Percentiles rank a stretch among this genome's conserved stretches.
phyloP scores from a whole-genome alignment of 78 protist genomes.

The Bigelowiella natans region DNA sequence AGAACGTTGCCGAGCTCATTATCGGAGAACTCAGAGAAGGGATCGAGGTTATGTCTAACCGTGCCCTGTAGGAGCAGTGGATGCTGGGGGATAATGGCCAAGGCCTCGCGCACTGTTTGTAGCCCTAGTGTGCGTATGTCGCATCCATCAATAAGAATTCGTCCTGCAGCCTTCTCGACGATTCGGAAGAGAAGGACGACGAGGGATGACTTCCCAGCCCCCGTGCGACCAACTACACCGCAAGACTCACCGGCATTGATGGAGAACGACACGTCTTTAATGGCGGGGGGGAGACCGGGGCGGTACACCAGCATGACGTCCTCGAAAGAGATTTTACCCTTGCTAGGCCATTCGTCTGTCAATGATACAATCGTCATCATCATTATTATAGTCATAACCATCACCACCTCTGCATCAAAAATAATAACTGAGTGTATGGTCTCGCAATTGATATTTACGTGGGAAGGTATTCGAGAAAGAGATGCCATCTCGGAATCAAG shows the following conservation, averaged over 20 bases:
- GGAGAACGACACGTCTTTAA: background rate
- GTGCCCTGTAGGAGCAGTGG: background rate
- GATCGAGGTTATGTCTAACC: background rate
- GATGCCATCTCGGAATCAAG: no score
- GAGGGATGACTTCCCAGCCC: background rate
- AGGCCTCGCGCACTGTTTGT: background rate
- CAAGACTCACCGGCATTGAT: background rate
- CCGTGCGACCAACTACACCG: background rate
- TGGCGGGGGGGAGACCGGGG: background rate
- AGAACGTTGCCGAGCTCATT: background rate
- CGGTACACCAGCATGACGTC: background rate
- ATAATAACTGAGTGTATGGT: no score
- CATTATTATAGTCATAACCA: no score
- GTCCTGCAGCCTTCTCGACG: background rate
- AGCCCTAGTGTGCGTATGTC: background rate
- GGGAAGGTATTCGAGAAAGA: no score
- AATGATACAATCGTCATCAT: no score
- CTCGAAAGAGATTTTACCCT: no score
- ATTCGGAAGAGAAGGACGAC: background rate
- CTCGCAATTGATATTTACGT: no score
- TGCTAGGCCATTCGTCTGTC: no score
- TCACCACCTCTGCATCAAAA: no score
- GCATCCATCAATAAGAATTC: background rate
- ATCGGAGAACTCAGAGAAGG: background rate
- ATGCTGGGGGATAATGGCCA: background rate